These are phyloP conservation scores for Botrytis sinoallii DNA, from an alignment of 2,329 filamentous ascomycete species.

Conservation along the genomic window DNA sequence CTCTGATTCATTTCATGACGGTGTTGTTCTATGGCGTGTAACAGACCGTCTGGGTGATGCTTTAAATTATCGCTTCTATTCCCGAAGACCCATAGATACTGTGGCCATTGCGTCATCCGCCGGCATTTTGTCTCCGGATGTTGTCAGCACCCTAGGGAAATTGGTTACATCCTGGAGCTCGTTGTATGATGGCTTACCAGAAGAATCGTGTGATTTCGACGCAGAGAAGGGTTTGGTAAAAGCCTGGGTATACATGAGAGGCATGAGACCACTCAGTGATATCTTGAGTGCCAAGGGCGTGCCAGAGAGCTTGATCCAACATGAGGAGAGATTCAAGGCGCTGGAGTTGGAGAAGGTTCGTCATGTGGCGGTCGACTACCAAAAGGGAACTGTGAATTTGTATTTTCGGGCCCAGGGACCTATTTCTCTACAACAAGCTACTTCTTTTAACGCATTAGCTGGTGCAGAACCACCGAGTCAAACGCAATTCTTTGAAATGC, in stretches of 20 bases:
- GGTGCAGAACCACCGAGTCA: background rate
- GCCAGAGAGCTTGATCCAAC: constrained; percentile 1
- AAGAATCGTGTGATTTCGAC: constrained; percentile 19
- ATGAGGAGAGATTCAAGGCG: background rate
- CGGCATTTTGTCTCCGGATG: background rate
- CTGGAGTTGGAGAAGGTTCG: constrained; percentile 7
- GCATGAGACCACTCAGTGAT: constrained; percentile 12
- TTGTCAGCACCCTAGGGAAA: background rate
- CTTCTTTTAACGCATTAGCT: background rate
- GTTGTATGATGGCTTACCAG: background rate
- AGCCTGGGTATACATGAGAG: constrained; percentile 13
- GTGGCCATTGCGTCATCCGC: background rate
- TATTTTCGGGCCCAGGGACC: constrained; percentile 15
- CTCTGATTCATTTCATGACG: background rate
- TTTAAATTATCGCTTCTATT: constrained; percentile 18
- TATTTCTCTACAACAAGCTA: background rate
- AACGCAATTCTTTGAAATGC: background rate
- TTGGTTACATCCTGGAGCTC: background rate
- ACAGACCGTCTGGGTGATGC: constrained; percentile 9
- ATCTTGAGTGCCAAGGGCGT: constrained; percentile 2
- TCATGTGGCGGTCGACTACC: constrained; percentile 18
- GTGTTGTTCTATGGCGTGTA: constrained; percentile 9
- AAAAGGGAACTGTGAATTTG: constrained; percentile 14
- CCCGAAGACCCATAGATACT: constrained; percentile 12
- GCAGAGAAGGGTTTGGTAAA: constrained; percentile 12